phyloP scores from a whole-genome alignment of 208 protist species.

The Acanthamoeba royreba region DNA sequence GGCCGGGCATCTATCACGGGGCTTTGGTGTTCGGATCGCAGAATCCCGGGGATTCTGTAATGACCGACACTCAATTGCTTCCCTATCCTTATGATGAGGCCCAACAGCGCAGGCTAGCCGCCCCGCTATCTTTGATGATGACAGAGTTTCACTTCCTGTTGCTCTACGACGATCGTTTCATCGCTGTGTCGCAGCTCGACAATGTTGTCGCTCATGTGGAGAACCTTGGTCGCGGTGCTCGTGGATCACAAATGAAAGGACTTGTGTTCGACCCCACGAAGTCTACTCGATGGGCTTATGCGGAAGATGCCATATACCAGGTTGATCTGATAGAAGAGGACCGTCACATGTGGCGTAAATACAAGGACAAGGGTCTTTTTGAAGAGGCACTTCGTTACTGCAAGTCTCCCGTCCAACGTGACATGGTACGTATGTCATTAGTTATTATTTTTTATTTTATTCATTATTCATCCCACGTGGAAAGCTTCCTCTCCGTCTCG shows the following conservation, averaged over 20 bases:
- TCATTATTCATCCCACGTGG: too few species aligned
- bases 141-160: constrained; percentile 92
- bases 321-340: constrained; percentile 70
- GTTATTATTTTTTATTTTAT: too few species aligned
- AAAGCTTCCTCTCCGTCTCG: too few species aligned
- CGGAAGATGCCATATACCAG: constrained; percentile 64
- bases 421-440: too few species aligned
- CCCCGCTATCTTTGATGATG: constrained; percentile 76
- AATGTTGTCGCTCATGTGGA: constrained; percentile 65
- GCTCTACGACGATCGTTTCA: constrained; percentile 81
- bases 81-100: neutral
- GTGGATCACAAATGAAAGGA: neutral
- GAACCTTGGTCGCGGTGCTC: neutral
- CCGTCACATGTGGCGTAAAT: constrained; percentile 72
- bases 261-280: constrained; percentile 52
- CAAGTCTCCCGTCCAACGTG: constrained; percentile 44
- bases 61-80: neutral
- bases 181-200: constrained; percentile 73
- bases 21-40: constrained; percentile 73
- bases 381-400: constrained; percentile 72
- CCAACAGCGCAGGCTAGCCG: neutral
- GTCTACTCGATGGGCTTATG: constrained; percentile 68
- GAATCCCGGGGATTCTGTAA: constrained; percentile 27
- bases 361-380: constrained; percentile 71
- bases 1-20: constrained; percentile 75